A percentile compares a stretch with the other conserved stretches of the same genome.
Conservation (phyloP, 306 rosid species). For the Hippophae rhamnoides region DNA sequence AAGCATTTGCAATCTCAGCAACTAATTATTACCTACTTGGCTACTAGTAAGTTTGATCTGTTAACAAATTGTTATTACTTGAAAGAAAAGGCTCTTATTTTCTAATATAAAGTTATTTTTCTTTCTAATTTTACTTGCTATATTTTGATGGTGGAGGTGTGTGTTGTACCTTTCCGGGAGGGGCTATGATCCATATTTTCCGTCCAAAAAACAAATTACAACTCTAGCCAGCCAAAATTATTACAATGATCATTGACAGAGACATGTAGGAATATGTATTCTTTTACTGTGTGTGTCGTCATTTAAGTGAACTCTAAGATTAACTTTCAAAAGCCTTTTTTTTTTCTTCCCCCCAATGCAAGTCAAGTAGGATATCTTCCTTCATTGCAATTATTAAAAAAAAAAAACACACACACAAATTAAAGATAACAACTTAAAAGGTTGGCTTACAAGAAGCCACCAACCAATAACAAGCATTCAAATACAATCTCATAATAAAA, state of each 20-base stretch:
- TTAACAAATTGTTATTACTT: constrained; percentile 35
- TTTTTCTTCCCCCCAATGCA: constrained; percentile 16
- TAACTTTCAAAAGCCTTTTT: constrained; percentile 19
- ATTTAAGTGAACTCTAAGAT: constrained; percentile 20
- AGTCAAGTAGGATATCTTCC: constrained; percentile 5
- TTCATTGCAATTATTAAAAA: background rate
- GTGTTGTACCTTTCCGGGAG: constrained; percentile 17
- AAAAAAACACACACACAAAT: background rate
- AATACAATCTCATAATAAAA: too few relatives aligned
- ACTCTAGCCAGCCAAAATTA: constrained; percentile 26
- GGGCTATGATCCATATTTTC: constrained; percentile 10
- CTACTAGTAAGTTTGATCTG: constrained; percentile 20
- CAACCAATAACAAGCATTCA: too few relatives aligned
- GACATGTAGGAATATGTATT: constrained; percentile 4
- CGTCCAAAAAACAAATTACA: constrained; percentile 6
- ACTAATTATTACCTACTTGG: constrained; percentile 13
- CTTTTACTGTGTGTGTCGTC: constrained; percentile 17
- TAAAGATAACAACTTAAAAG: too few relatives aligned
- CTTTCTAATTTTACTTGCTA: constrained; percentile 13
- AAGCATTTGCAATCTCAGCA: constrained; percentile 16
- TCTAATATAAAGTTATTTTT: constrained; percentile 12
- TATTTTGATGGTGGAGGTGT: constrained; percentile 10
- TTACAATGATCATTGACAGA: constrained; percentile 6
- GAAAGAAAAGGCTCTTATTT: constrained; percentile 29
- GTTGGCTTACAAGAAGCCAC: too few relatives aligned